These are phyloP conservation scores for Calocybe gangraenosa DNA, from an alignment of 768 basidiomycete genomes.

Conservation along the genomic window DNA sequence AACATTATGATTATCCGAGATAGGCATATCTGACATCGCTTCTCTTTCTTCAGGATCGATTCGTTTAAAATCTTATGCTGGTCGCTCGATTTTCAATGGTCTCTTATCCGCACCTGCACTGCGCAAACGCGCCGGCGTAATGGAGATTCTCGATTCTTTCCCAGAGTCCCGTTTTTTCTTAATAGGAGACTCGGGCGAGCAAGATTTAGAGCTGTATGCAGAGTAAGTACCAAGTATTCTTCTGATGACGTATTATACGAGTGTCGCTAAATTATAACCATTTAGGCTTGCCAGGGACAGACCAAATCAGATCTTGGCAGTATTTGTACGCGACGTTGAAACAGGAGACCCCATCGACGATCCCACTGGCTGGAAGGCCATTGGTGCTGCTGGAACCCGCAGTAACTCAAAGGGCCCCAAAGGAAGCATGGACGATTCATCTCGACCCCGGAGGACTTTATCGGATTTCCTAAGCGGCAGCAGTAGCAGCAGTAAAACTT, in stretches of 20 bases:
- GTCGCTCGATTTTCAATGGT: conserved; percentile 77
- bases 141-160: conserved; percentile 76
- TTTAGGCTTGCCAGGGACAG: conserved; percentile 60
- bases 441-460: conserved; percentile 8
- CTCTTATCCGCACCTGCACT: conserved; percentile 78
- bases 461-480: conserved; percentile 8
- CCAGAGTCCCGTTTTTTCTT: conserved; percentile 74
- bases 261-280: neutral
- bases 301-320: conserved; percentile 64
- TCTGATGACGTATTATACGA: neutral
- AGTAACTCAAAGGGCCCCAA: conserved; percentile 3
- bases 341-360: conserved; percentile 46
- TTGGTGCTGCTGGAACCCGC: conserved; percentile 24
- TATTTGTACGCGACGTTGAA: conserved; percentile 81
- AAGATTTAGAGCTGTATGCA: conserved; percentile 90
- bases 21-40: neutral
- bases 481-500: neutral
- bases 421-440: conserved; percentile 5
- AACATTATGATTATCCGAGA: conserved; percentile 5
- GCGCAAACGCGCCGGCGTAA: conserved; percentile 76
- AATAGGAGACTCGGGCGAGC: conserved; percentile 91
- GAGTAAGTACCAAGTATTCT: conserved; percentile 33
- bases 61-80: conserved; percentile 81
- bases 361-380: conserved; percentile 52
- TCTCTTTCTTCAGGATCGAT: conserved; percentile 52